phyloP scores from a whole-genome alignment of 768 basidiomycete genomes.

The Hysterangium stoloniferum region DNA sequence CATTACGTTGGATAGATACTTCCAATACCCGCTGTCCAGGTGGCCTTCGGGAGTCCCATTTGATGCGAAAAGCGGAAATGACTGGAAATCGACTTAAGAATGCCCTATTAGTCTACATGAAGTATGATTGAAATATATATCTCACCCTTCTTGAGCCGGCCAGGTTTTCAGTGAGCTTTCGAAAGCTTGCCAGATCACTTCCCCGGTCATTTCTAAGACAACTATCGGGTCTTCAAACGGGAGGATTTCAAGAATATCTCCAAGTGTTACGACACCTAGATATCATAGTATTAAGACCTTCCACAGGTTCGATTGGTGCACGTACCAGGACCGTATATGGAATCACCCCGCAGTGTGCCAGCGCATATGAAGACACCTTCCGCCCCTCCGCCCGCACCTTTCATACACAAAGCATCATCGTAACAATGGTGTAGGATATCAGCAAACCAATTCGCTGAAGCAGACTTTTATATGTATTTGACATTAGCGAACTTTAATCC shows the following conservation, averaged over 20 bases:
- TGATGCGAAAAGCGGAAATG: constrained; percentile 74
- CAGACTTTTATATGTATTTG: constrained; percentile 49
- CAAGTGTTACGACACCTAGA: constrained; percentile 66
- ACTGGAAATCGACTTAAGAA: constrained; percentile 76
- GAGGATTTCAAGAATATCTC: constrained; percentile 82
- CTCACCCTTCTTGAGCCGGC: constrained; percentile 87
- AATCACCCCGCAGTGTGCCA: constrained; percentile 82
- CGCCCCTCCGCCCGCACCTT: constrained; percentile 48
- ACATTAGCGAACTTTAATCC: not conserved
- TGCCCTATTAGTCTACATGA: constrained; percentile 4
- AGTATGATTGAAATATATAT: no score
- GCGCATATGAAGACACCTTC: constrained; percentile 79
- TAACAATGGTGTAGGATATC: constrained; percentile 81
- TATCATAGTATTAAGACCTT: not conserved
- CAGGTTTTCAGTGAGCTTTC: constrained; percentile 68
- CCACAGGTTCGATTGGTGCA: not conserved
- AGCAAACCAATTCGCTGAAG: constrained; percentile 75
- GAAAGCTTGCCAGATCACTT: constrained; percentile 69
- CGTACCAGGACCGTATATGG: constrained; percentile 72
- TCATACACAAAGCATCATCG: constrained; percentile 55
- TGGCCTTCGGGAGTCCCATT: constrained; percentile 75
- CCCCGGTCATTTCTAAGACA: constrained; percentile 73
- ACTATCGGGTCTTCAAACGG: constrained; percentile 85
- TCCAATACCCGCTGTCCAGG: constrained; percentile 68
- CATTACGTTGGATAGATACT: constrained; percentile 46